phyloP scores from a whole-genome alignment of 805 yeast species.

The Myxozyma mucilagina region DNA sequence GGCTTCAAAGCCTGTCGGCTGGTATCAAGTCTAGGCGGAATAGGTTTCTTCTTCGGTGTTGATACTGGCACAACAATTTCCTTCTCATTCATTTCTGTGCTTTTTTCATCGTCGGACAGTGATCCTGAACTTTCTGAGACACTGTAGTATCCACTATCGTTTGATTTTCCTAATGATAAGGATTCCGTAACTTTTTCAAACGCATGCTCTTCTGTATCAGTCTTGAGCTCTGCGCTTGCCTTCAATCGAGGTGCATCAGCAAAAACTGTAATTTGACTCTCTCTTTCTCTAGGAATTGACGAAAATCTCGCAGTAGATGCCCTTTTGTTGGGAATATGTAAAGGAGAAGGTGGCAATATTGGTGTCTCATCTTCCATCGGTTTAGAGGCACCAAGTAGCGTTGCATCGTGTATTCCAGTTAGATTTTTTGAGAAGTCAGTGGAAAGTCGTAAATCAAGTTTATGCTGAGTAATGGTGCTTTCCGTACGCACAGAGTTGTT shows the following conservation, averaged over 20 bases:
- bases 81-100: neutral
- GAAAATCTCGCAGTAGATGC: neutral
- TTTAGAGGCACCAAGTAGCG: no score
- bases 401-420: no score
- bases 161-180: neutral
- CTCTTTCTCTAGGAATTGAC: slow-evolving; percentile 5
- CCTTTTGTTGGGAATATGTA: neutral
- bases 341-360: neutral
- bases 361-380: neutral
- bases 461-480: no score
- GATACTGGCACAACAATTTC: neutral
- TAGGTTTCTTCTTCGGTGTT: neutral
- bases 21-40: neutral
- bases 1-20: slow-evolving; percentile 3
- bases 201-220: slow-evolving; percentile 4
- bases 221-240: neutral
- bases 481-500: neutral
- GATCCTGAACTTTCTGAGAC: slow-evolving; percentile 4
- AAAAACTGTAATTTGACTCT: slow-evolving; percentile 19
- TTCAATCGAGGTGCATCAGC: slow-evolving; percentile 1
- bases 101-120: neutral
- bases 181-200: slow-evolving; percentile 4
- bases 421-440: no score
- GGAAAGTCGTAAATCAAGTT: no score
- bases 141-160: slow-evolving; percentile 7